These are phyloP conservation scores for Ceratobasidium sp. DNA, from an alignment of 1,284 basidiomycete species.

Conservation along the genomic window DNA sequence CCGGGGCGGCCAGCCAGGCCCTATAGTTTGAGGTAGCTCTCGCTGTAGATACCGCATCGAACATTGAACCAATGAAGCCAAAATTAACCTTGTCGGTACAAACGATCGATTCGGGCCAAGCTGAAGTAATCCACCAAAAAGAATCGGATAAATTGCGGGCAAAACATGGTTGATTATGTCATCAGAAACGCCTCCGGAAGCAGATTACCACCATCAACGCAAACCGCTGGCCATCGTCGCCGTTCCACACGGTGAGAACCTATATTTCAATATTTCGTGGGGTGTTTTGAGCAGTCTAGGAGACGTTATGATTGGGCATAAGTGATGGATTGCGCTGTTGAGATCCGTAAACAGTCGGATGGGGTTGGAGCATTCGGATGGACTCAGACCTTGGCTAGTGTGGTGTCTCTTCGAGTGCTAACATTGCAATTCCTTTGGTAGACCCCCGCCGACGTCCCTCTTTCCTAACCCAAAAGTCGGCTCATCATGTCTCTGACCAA, in stretches of 20 bases:
- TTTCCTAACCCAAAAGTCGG: conserved; percentile 32
- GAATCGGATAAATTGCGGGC: no score
- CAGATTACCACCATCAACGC: conserved; percentile 35
- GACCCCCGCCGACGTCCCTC: conserved; percentile 11
- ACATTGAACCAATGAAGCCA: conserved; percentile 2
- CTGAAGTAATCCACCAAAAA: conserved; percentile 31
- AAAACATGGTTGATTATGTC: background rate
- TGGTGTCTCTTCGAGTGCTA: background rate
- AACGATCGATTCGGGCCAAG: conserved; percentile 4
- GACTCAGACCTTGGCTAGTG: background rate
- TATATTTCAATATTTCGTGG: conserved; percentile 10
- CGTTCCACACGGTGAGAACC: conserved; percentile 42
- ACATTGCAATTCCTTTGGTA: background rate
- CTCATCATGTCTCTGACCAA: conserved; percentile 51
- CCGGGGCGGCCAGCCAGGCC: conserved; percentile 15
- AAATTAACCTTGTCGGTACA: background rate
- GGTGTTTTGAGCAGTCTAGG: background rate
- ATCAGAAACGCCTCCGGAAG: conserved; percentile 4
- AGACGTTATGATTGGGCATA: background rate
- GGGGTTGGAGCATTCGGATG: conserved; percentile 21
- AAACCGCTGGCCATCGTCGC: conserved; percentile 35
- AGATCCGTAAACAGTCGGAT: conserved; percentile 5
- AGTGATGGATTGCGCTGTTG: background rate
- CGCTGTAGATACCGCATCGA: background rate
- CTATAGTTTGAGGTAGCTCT: background rate